phyloP scores from a whole-genome alignment of 2,329 filamentous ascomycete species.

The Rosellinia necatrix region DNA sequence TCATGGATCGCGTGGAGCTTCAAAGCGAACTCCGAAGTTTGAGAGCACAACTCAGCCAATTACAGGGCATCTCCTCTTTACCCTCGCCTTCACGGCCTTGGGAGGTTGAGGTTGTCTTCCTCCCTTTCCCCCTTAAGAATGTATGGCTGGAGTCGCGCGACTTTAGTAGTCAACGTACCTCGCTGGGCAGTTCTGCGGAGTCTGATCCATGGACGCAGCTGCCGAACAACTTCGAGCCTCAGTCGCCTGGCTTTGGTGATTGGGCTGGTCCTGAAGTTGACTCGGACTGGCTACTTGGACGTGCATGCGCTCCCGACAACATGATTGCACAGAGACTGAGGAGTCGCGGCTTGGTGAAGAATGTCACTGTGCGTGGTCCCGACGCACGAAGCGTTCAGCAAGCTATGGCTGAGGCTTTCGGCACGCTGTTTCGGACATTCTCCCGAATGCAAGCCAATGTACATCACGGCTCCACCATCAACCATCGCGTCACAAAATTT shows the following conservation, averaged over 20 bases:
- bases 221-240: slow-evolving; percentile 54
- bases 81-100: slow-evolving; percentile 69
- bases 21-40: slow-evolving; percentile 56
- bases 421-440: slow-evolving; percentile 55
- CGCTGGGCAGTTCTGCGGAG: slow-evolving; percentile 39
- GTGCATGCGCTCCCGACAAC: slow-evolving; percentile 67
- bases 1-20: slow-evolving; percentile 51
- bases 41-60: slow-evolving; percentile 55
- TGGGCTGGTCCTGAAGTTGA: slow-evolving; percentile 53
- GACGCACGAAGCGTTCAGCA: slow-evolving; percentile 71
- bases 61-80: slow-evolving; percentile 58
- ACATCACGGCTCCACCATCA: slow-evolving; percentile 40
- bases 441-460: slow-evolving; percentile 42
- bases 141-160: slow-evolving; percentile 58
- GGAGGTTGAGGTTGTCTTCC: slow-evolving; percentile 76
- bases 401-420: slow-evolving; percentile 67
- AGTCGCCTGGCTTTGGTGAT: slow-evolving; percentile 53
- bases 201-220: slow-evolving; percentile 61
- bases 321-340: slow-evolving; percentile 71
- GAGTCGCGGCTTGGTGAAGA: slow-evolving; percentile 73
- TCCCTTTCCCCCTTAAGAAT: slow-evolving; percentile 68
- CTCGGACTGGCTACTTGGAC: slow-evolving; percentile 68
- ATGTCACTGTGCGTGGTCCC: slow-evolving; percentile 62
- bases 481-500: slow-evolving; percentile 49
- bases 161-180: slow-evolving; percentile 48